phyloP scores from a whole-genome alignment of 257 asterid genomes.

The Salvia hispanica region DNA sequence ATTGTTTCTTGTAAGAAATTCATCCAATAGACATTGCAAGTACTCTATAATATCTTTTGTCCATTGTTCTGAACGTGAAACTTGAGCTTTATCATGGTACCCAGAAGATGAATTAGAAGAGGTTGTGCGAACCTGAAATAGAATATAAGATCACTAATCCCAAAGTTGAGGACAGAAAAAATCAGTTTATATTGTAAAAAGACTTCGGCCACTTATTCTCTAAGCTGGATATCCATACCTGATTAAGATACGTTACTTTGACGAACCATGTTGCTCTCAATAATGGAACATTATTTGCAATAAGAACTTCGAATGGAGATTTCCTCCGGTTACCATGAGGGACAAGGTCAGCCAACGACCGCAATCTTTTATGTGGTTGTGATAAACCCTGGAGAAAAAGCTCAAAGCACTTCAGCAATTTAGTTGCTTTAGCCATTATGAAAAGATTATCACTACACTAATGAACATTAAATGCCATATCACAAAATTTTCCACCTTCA shows the following conservation, averaged over 20 bases:
- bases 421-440: slow-evolving; percentile 17
- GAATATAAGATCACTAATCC: slow-evolving; percentile 12
- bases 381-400: slow-evolving; percentile 74
- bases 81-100: slow-evolving; percentile 72
- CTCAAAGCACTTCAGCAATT: slow-evolving; percentile 25
- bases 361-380: slow-evolving; percentile 82
- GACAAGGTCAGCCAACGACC: slow-evolving; percentile 92
- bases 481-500: neutral
- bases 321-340: slow-evolving; percentile 91
- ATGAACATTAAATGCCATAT: slow-evolving; percentile 17
- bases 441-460: neutral
- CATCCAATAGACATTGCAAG: slow-evolving; percentile 89
- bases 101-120: slow-evolving; percentile 76
- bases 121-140: slow-evolving; percentile 75
- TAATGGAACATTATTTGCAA: slow-evolving; percentile 85
- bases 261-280: slow-evolving; percentile 97
- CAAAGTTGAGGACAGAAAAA: slow-evolving; percentile 6
- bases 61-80: slow-evolving; percentile 94
- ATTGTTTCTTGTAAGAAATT: slow-evolving; percentile 67
- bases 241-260: slow-evolving; percentile 95
- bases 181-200: neutral
- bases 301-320: slow-evolving; percentile 84
- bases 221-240: slow-evolving; percentile 53
- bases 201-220: slow-evolving; percentile 7
- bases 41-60: slow-evolving; percentile 92